Evolutionary conservation across 192 early-diverging fungal genomes (phyloP).

Genomic region (Geosiphon pyriformis): DNA sequence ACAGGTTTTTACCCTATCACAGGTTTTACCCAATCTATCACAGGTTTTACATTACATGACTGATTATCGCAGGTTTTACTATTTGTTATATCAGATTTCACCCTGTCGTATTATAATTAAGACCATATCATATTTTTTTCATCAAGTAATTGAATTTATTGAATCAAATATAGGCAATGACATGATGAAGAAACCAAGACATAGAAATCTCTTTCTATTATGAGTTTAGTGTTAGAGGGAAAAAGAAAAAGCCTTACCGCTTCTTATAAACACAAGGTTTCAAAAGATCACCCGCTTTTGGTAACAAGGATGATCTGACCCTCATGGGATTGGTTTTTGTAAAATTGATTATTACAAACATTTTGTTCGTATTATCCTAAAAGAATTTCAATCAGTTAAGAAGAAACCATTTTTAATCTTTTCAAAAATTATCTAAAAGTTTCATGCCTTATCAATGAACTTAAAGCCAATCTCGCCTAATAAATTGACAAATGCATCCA

Average conservation of each 20-base stretch:
- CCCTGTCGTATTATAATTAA: no score
- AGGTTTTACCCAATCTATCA: no score
- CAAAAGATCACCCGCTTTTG: conserved; percentile 35
- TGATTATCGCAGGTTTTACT: no score
- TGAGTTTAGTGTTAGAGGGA: no score
- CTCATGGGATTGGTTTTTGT: conserved; percentile 44
- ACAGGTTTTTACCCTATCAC: no score
- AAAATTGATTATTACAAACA: conserved; percentile 93
- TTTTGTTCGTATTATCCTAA: conserved; percentile 79
- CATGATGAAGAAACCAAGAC: no score
- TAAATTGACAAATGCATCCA: conserved; percentile 68
- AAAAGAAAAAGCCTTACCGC: conserved; percentile 33
- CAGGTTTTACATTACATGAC: no score
- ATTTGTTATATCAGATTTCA: no score
- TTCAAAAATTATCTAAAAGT: neutral
- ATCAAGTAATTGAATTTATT: no score
- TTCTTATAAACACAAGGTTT: conserved; percentile 61
- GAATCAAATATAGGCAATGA: no score
- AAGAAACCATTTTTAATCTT: conserved; percentile 1
- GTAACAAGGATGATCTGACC: conserved; percentile 41
- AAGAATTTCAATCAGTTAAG: conserved; percentile 9
- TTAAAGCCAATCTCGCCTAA: conserved; percentile 76
- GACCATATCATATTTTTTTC: no score
- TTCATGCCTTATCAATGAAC: conserved; percentile 54
- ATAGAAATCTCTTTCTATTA: no score